These are phyloP conservation scores for Beta lomatogona DNA, from an alignment of 179 eudicot species.

Conservation along the genomic window DNA sequence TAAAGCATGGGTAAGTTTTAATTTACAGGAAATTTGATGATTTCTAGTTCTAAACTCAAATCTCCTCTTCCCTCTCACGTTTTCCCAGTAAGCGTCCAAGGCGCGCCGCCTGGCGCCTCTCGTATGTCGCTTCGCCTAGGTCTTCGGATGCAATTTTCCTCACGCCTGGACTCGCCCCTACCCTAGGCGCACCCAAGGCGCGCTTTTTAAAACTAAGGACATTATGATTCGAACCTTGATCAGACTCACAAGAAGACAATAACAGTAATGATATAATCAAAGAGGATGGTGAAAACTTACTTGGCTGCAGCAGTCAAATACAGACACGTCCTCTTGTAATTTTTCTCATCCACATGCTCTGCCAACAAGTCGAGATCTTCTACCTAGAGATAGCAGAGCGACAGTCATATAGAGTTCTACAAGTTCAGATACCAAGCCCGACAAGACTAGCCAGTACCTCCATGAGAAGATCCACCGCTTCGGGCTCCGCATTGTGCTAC, in stretches of 20 bases:
- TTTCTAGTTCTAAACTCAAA: no score
- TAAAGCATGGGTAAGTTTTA: no score
- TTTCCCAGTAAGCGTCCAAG: no score
- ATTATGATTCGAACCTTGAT: background rate
- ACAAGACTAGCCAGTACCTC: slow-evolving; percentile 56
- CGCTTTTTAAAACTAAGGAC: no score
- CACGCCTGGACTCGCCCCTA: no score
- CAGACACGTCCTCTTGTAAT: slow-evolving; percentile 73
- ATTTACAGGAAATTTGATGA: no score
- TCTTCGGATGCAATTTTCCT: no score
- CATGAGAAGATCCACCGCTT: slow-evolving; percentile 97
- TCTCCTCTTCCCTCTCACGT: no score
- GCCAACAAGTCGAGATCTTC: slow-evolving; percentile 79
- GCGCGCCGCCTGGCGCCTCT: no score
- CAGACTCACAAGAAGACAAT: background rate
- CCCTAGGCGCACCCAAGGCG: no score
- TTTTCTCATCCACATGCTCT: slow-evolving; percentile 74
- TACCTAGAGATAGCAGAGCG: slow-evolving; percentile 45
- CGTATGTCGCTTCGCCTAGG: no score
- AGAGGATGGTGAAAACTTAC: slow-evolving; percentile 37
- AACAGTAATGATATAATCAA: background rate
- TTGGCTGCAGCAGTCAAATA: slow-evolving; percentile 85
- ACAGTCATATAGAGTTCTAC: background rate
- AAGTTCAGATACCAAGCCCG: slow-evolving; percentile 16
- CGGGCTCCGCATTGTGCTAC: slow-evolving; percentile 99